A percentile compares a stretch with the other conserved stretches of the same genome.
Evolutionary conservation across 306 rosid species (phyloP).

Genomic region (Pyrus betulifolia): DNA sequence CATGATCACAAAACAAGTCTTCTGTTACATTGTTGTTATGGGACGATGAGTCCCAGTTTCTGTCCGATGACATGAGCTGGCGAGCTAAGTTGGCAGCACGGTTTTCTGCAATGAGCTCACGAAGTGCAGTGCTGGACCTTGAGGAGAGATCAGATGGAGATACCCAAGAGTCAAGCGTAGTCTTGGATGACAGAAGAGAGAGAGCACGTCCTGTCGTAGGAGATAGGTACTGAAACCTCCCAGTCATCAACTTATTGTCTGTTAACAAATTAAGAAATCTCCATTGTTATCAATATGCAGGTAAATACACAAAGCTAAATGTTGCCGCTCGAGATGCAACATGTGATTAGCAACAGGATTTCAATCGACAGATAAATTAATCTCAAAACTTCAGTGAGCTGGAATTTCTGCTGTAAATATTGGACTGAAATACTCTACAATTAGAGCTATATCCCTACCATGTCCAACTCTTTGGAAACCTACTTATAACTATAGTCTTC

Average conservation of each 20-base stretch:
- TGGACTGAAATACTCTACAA: too few species aligned
- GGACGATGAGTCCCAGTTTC: slow-evolving; percentile 29
- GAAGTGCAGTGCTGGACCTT: slow-evolving; percentile 79
- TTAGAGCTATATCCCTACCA: too few species aligned
- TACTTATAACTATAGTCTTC: too few species aligned
- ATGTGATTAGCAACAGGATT: not conserved
- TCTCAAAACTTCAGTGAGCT: too few species aligned
- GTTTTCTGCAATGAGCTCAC: slow-evolving; percentile 79
- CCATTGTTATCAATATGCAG: not conserved
- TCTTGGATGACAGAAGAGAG: slow-evolving; percentile 97
- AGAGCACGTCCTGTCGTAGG: slow-evolving; percentile 65
- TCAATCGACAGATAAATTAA: too few species aligned
- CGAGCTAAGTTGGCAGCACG: slow-evolving; percentile 62
- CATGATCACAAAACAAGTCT: slow-evolving; percentile 14
- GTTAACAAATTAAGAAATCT: not conserved
- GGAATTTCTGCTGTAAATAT: too few species aligned
- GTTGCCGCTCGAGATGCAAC: too few species aligned
- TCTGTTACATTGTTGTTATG: slow-evolving; percentile 25
- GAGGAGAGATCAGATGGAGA: slow-evolving; percentile 57
- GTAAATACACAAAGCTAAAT: too few species aligned
- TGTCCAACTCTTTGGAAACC: too few species aligned
- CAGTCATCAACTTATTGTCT: slow-evolving; percentile 21
- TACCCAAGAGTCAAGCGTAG: slow-evolving; percentile 35
- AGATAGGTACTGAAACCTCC: slow-evolving; percentile 24
- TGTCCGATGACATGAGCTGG: slow-evolving; percentile 40